These are phyloP conservation scores for Podaxis rugospora DNA, from an alignment of 768 basidiomycete genomes.

Conservation along the genomic window DNA sequence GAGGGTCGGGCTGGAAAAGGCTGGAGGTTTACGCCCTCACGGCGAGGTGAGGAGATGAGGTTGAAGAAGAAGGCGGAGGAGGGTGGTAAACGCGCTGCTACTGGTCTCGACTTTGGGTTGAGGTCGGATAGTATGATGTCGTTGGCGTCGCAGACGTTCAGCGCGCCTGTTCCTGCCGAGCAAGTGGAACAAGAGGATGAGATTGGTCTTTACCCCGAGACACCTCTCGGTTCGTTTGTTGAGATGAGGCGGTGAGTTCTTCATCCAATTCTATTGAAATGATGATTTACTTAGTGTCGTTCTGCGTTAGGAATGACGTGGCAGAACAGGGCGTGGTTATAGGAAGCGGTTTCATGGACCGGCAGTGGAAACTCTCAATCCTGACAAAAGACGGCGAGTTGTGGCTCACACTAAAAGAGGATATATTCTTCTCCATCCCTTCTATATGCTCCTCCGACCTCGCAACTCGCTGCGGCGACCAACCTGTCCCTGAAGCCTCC, in stretches of 20 bases:
- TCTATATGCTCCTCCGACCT: constrained; percentile 44
- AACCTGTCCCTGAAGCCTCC: constrained; percentile 21
- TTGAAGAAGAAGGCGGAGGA: constrained; percentile 19
- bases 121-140: neutral
- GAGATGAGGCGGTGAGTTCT: constrained; percentile 40
- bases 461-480: constrained; percentile 42
- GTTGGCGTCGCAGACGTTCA: neutral
- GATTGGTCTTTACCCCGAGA: constrained; percentile 16
- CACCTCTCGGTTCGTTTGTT: constrained; percentile 39
- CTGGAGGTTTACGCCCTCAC: constrained; percentile 32
- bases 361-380: constrained; percentile 14
- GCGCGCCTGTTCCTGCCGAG: neutral
- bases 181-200: constrained; percentile 6
- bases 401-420: constrained; percentile 41
- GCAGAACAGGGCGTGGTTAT: constrained; percentile 26
- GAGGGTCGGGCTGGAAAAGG: neutral
- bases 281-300: neutral
- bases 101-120: neutral
- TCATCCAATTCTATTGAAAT: neutral
- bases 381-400: constrained; percentile 50
- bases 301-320: constrained; percentile 22
- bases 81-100: neutral
- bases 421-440: constrained; percentile 61
- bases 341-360: constrained; percentile 17
- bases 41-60: constrained; percentile 37